Evolutionary conservation across 73 alveolate species (phyloP).

Genomic region (Uronychia binucleata): DNA sequence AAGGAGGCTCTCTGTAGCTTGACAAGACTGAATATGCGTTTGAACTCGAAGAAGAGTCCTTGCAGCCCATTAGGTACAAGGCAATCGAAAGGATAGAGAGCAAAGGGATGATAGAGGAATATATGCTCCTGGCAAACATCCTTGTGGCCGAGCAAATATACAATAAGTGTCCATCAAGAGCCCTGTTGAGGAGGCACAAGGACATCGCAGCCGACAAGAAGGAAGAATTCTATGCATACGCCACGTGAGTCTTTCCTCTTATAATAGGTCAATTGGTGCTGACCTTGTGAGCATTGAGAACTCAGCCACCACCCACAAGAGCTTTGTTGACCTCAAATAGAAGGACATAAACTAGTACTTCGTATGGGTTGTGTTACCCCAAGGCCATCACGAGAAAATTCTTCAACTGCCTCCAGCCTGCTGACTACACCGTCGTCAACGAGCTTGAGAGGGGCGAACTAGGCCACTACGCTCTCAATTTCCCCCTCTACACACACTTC

Average conservation of each 20-base stretch:
- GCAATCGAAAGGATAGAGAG: conserved; percentile 74
- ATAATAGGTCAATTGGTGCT: conserved; percentile 26
- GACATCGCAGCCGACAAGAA: conserved; percentile 73
- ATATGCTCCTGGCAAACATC: conserved; percentile 91
- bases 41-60: conserved; percentile 70
- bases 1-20: conserved; percentile 83
- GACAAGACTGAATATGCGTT: conserved; percentile 79
- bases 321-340: conserved; percentile 20
- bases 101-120: conserved; percentile 92
- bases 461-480: conserved; percentile 91
- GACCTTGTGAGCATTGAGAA: conserved; percentile 14
- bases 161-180: conserved; percentile 74
- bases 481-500: conserved; percentile 94
- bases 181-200: conserved; percentile 77
- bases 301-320: conserved; percentile 20
- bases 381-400: conserved; percentile 48
- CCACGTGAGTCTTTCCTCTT: no score
- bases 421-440: conserved; percentile 80
- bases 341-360: background rate
- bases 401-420: conserved; percentile 43
- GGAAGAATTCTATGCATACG: conserved; percentile 36
- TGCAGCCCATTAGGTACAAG: conserved; percentile 72
- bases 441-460: conserved; percentile 64
- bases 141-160: conserved; percentile 80
- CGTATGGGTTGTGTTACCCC: background rate